Percentiles rank a stretch among this genome's conserved stretches.
phyloP scores from a whole-genome alignment of 1,139 yeast genomes.

The Arxiozyma bovina region DNA sequence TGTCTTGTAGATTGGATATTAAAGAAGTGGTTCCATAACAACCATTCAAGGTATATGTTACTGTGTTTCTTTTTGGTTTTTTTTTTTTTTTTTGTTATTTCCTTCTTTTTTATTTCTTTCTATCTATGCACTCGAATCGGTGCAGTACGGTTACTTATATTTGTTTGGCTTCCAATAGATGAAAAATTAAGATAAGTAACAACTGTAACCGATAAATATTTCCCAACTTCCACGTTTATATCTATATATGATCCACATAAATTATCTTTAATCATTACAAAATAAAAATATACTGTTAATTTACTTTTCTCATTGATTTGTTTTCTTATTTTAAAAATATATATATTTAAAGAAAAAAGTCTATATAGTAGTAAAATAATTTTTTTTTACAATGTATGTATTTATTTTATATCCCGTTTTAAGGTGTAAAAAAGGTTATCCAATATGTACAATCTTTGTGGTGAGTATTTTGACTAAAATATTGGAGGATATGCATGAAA shows the following conservation, averaged over 20 bases:
- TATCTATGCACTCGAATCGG: neutral
- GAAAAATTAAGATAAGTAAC: neutral
- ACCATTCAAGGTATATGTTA: neutral
- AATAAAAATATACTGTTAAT: too few relatives aligned
- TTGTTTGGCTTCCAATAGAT: neutral
- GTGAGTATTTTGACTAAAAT: neutral
- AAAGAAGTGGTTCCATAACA: neutral
- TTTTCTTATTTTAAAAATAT: too few relatives aligned
- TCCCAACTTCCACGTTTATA: neutral
- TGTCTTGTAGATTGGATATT: conserved; percentile 22
- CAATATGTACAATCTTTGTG: too few relatives aligned
- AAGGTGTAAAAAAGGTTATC: neutral
- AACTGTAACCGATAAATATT: neutral
- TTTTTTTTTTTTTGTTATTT: neutral
- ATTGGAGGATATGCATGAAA: too few relatives aligned
- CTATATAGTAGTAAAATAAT: too few relatives aligned
- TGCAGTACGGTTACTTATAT: neutral
- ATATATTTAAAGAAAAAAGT: too few relatives aligned
- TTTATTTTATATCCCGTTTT: neutral
- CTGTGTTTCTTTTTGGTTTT: neutral
- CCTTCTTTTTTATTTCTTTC: neutral
- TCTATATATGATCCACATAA: neutral
- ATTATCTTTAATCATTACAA: neutral
- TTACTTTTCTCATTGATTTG: neutral
- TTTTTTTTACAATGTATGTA: neutral